phyloP scores from a whole-genome alignment of 306 rosid genomes.

The Medicago arabica region DNA sequence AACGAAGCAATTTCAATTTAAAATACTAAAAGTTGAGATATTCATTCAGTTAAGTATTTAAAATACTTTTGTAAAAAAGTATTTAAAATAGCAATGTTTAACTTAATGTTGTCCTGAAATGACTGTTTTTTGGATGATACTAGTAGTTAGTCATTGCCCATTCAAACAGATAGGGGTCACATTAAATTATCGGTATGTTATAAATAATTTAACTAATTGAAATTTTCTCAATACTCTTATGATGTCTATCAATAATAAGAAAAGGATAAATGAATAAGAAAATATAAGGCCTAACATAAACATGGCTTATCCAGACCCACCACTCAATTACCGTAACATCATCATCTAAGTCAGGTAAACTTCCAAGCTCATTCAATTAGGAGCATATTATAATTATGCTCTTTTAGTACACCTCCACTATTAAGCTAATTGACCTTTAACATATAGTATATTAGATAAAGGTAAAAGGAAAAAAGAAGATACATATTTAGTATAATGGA shows the following conservation, averaged over 20 bases:
- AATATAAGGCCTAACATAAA: conserved; percentile 14
- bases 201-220: background rate
- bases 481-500: conserved; percentile 32
- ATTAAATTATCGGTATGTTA: conserved; percentile 30
- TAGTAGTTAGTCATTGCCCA: no score
- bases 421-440: conserved; percentile 23
- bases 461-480: conserved; percentile 6
- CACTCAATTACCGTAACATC: conserved; percentile 40
- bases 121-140: no score
- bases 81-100: no score
- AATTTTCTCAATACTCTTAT: conserved; percentile 9
- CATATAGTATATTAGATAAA: background rate
- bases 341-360: conserved; percentile 46
- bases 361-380: conserved; percentile 42
- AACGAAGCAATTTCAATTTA: no score
- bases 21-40: no score
- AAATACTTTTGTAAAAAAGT: no score
- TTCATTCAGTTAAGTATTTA: no score
- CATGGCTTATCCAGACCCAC: conserved; percentile 51
- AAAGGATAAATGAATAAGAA: conserved; percentile 25
- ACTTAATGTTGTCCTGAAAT: no score
- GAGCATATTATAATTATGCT: conserved; percentile 39
- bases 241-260: conserved; percentile 40
- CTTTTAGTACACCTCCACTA: conserved; percentile 44
- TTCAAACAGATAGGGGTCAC: no score